A percentile compares a stretch with the other conserved stretches of the same genome.
phyloP scores from a whole-genome alignment of 2,329 filamentous ascomycete genomes.

The Neobulgaria alba region DNA sequence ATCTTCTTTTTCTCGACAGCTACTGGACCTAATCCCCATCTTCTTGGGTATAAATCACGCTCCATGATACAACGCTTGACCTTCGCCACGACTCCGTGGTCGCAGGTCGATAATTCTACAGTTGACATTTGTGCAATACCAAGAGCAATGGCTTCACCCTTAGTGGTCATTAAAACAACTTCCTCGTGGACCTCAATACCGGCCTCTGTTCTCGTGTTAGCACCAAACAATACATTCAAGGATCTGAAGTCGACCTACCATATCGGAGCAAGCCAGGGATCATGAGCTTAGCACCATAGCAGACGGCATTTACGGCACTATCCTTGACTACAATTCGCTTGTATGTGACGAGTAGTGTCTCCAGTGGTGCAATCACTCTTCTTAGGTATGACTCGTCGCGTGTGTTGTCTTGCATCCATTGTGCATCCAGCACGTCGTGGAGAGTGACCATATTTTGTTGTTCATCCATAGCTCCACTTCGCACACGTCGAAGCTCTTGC shows the following conservation, averaged over 20 bases:
- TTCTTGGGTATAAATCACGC: slow-evolving; percentile 89
- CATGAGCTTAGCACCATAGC: slow-evolving; percentile 99
- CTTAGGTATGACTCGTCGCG: slow-evolving; percentile 89
- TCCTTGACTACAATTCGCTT: slow-evolving; percentile 98
- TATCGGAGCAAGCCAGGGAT: slow-evolving; percentile 91
- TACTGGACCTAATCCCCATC: slow-evolving; percentile 92
- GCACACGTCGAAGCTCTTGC: slow-evolving; percentile 93
- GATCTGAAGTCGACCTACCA: slow-evolving; percentile 42
- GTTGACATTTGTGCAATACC: slow-evolving; percentile 97
- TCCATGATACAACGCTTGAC: slow-evolving; percentile 99
- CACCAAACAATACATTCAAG: slow-evolving; percentile 7
- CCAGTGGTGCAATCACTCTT: slow-evolving; percentile 82
- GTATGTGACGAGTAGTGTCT: slow-evolving; percentile 85
- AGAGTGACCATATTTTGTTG: slow-evolving; percentile 81
- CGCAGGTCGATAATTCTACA: slow-evolving; percentile 91
- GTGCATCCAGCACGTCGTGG: slow-evolving; percentile 90
- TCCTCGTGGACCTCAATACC: slow-evolving; percentile 93
- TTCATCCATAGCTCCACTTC: slow-evolving; percentile 93
- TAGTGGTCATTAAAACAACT: slow-evolving; percentile 96
- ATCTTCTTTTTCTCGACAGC: slow-evolving; percentile 99
- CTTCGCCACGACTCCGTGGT: slow-evolving; percentile 96
- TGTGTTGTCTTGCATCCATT: slow-evolving; percentile 94
- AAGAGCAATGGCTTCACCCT: slow-evolving; percentile 95
- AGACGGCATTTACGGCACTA: slow-evolving; percentile 90
- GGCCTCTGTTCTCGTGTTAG: slow-evolving; percentile 49